phyloP scores from a whole-genome alignment of 331 rosid species.

The Dryas integrifolia region DNA sequence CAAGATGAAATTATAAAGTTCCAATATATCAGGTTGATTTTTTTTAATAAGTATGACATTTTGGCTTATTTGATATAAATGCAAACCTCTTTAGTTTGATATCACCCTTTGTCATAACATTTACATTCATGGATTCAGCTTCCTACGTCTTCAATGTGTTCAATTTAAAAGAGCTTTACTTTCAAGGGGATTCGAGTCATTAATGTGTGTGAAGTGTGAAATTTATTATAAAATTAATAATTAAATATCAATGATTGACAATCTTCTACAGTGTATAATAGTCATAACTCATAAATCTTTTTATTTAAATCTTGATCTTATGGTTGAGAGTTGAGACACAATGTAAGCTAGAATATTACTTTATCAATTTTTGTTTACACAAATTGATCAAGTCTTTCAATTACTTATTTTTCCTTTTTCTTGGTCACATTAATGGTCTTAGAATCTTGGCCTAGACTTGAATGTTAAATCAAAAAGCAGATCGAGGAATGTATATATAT shows the following conservation, averaged over 20 bases:
- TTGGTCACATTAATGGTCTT: background rate
- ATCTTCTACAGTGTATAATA: background rate
- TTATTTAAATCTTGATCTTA: no score
- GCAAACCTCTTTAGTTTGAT: background rate
- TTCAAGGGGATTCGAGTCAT: no score
- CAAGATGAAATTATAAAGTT: no score
- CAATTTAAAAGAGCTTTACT: no score
- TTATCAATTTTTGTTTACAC: background rate
- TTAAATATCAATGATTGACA: background rate
- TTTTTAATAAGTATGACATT: background rate
- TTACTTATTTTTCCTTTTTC: background rate
- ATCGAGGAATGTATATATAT: slow-evolving; percentile 21
- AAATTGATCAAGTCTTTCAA: no score
- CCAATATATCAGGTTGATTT: background rate
- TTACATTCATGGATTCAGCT: background rate
- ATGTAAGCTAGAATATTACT: background rate
- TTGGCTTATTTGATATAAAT: background rate
- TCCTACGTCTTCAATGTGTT: no score
- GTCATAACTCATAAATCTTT: no score
- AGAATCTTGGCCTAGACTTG: no score
- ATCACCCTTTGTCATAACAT: background rate
- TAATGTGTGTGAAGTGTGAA: no score
- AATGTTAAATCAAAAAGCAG: slow-evolving; percentile 26
- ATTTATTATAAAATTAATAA: background rate
- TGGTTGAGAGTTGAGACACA: background rate